Evolutionary conservation across 75 land plant genomes (phyloP).

Genomic region (Selaginella tamariscina): DNA sequence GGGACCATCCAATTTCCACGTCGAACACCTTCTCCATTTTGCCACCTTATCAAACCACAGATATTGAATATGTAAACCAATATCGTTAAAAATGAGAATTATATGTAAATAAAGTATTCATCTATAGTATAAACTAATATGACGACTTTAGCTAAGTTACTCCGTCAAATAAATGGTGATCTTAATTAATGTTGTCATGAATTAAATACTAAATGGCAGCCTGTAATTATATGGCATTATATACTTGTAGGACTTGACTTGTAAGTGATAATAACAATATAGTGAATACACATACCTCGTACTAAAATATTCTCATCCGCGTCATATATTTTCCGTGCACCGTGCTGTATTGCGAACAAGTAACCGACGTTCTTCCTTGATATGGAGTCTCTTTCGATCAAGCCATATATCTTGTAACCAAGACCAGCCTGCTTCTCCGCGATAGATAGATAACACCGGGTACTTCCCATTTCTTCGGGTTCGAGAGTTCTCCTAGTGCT

Average conservation of each 20-base stretch:
- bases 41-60: too few relatives aligned
- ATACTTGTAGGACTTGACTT: too few relatives aligned
- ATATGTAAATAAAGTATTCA: too few relatives aligned
- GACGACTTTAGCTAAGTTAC: too few relatives aligned
- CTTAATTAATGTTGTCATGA: too few relatives aligned
- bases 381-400: constrained; percentile 54
- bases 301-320: constrained; percentile 62
- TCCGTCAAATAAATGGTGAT: too few relatives aligned
- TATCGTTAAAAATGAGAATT: too few relatives aligned
- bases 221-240: neutral
- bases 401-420: constrained; percentile 17
- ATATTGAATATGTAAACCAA: too few relatives aligned
- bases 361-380: constrained; percentile 75
- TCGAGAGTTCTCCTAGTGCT: neutral
- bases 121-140: too few relatives aligned
- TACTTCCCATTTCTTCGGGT: neutral
- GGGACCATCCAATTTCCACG: constrained; percentile 52
- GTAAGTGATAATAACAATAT: too few relatives aligned
- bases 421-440: neutral
- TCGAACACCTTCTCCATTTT: constrained; percentile 62
- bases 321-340: constrained; percentile 75
- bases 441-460: neutral
- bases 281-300: too few relatives aligned
- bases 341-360: constrained; percentile 89
- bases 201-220: neutral